Evolutionary conservation across 1,139 yeast genomes (phyloP).

Genomic region (Sugiyamaella neomexicana): DNA sequence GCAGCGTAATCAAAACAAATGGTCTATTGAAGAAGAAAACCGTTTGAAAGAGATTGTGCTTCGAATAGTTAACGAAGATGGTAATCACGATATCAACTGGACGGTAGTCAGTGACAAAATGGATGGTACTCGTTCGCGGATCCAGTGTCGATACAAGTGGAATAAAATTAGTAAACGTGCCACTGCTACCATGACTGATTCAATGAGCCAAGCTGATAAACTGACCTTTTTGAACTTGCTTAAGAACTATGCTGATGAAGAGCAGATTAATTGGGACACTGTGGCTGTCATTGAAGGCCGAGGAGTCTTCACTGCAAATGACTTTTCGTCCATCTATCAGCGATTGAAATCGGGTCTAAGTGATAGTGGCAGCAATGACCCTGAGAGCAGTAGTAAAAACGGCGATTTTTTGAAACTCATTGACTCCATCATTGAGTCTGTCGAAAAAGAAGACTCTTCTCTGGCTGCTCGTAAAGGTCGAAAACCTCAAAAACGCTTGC

Average conservation of each 20-base stretch:
- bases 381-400: conserved; percentile 37
- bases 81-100: conserved; percentile 66
- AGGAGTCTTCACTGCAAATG: conserved; percentile 48
- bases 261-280: conserved; percentile 60
- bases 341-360: conserved; percentile 47
- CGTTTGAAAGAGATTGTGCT: conserved; percentile 58
- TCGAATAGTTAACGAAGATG: conserved; percentile 38
- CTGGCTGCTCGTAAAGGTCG: neutral
- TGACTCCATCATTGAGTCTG: conserved; percentile 1
- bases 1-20: conserved; percentile 68
- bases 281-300: conserved; percentile 50
- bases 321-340: conserved; percentile 49
- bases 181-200: conserved; percentile 43
- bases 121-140: conserved; percentile 85
- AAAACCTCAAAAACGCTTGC: neutral
- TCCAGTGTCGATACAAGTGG: conserved; percentile 96
- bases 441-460: conserved; percentile 1
- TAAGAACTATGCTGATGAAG: conserved; percentile 49
- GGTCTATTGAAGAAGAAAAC: conserved; percentile 75
- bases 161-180: conserved; percentile 61
- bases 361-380: conserved; percentile 28
- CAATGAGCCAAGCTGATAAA: conserved; percentile 49
- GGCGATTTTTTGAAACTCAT: conserved; percentile 26
- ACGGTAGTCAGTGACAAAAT: conserved; percentile 83
- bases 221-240: conserved; percentile 55